Percentiles rank a stretch among this genome's conserved stretches.
Evolutionary conservation across 2,329 filamentous ascomycete genomes (phyloP).

Genomic region (Didymellaceae sp.): DNA sequence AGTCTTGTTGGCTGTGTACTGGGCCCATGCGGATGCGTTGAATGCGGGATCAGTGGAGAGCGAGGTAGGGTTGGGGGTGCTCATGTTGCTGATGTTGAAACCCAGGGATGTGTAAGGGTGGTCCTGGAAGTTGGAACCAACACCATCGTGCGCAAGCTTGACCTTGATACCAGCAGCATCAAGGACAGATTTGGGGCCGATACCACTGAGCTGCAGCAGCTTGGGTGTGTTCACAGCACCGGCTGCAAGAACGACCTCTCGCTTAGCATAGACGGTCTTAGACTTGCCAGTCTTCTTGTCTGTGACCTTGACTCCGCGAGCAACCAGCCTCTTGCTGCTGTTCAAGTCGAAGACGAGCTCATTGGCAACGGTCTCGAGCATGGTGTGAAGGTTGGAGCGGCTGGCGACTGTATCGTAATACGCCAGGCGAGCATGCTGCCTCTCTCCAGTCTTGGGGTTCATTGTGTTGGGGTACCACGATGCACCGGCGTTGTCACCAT

Average conservation of each 20-base stretch:
- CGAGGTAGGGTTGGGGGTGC: conserved; percentile 30
- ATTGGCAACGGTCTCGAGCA: conserved; percentile 27
- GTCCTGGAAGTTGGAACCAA: conserved; percentile 46
- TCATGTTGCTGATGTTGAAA: conserved; percentile 30
- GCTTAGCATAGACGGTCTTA: conserved; percentile 32
- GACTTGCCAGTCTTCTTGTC: conserved; percentile 24
- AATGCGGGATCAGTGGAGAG: conserved; percentile 31
- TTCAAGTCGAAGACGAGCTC: conserved; percentile 32
- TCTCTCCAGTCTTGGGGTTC: conserved; percentile 39
- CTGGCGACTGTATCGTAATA: conserved; percentile 37
- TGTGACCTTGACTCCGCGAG: conserved; percentile 35
- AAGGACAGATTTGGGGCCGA: conserved; percentile 37
- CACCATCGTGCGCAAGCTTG: conserved; percentile 37
- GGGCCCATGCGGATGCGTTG: conserved; percentile 37
- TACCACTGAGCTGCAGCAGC: conserved; percentile 52
- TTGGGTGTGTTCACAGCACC: conserved; percentile 62
- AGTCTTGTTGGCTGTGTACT: conserved; percentile 35
- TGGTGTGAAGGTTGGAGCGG: conserved; percentile 41
- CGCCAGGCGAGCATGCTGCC: conserved; percentile 41
- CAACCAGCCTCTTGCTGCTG: conserved; percentile 25
- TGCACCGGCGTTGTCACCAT: conserved; percentile 38
- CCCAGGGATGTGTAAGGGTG: conserved; percentile 34
- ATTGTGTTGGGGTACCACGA: conserved; percentile 48
- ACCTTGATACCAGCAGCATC: conserved; percentile 36
- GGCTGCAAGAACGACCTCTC: conserved; percentile 67